Evolutionary conservation across 176 grass and related monocot species (phyloP).

Genomic region (Calamus simplicifolius): DNA sequence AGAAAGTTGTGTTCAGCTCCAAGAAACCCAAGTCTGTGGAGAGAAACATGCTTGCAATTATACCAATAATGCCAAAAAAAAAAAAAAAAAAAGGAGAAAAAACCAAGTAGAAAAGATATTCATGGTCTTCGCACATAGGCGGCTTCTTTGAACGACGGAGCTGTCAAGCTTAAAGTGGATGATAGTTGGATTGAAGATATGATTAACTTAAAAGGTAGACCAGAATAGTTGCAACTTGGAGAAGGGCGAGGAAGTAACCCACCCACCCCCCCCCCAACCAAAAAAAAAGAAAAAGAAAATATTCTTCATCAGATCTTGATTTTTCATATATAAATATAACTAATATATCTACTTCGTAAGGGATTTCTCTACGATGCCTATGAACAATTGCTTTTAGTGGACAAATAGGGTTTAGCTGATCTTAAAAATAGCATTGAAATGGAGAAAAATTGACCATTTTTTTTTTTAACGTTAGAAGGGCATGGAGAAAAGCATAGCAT

Average conservation of each 20-base stretch:
- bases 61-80: constrained; percentile 26
- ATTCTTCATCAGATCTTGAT: too few relatives aligned
- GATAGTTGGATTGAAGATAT: constrained; percentile 15
- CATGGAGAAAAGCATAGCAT: too few relatives aligned
- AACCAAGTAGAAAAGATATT: neutral
- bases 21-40: constrained; percentile 37
- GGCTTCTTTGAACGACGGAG: constrained; percentile 41
- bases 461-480: too few relatives aligned
- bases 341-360: neutral
- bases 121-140: neutral
- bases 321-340: neutral
- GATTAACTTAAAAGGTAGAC: too few relatives aligned
- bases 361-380: too few relatives aligned
- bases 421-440: too few relatives aligned
- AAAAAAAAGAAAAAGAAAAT: too few relatives aligned
- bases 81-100: constrained; percentile 11
- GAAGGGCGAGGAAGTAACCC: constrained; percentile 43
- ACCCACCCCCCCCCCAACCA: too few relatives aligned
- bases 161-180: constrained; percentile 35
- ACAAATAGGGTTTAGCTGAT: too few relatives aligned
- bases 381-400: too few relatives aligned
- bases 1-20: constrained; percentile 47
- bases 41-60: constrained; percentile 44
- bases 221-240: constrained; percentile 4
- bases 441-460: too few relatives aligned